Base-by-base conservation (phyloP, 768 basidiomycete genomes). In the Suillus clintonianus region DNA sequence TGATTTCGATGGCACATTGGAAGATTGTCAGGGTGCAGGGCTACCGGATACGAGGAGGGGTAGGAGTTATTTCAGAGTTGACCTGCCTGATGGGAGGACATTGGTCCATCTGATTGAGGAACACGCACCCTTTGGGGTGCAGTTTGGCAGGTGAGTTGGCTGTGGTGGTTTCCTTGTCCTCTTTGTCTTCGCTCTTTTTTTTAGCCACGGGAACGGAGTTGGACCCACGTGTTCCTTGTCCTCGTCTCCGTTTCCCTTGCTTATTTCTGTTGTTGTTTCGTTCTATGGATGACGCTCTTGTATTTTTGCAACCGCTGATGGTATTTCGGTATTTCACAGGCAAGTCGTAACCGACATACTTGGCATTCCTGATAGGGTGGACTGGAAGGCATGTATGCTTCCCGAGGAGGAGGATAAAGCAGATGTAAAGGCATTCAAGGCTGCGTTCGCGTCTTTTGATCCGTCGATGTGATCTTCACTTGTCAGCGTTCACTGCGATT, bases 301-400 rank as follows among this genome's bases (percentile, higher is more conserved):
- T 57, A 57, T 30, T 41, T 41, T 57, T 19, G 24, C 41, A 13
- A 27, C 19, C 27, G 41, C 64, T 63, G 37, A 65, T 19, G 27
- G 57, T 64, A 65, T 69, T 24, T 61, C 42, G 39, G 24, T 30
- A 45, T 56, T 63, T 53, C 17, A 53, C 71, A 98, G 97, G 76
- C 88, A 91, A 75, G 94, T 92, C 17, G 72, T 98, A 50, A 92
- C 90, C 6, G 81, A 85, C 41, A 75, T 98, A n/a, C 71, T 99
- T 61, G 87, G 83, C 17, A 85, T 86, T 61, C 88, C 89, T 1
- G 86, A 94, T 22, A 84, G 97, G 54, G 79, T 91, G 58, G 96
- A 99, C 71, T 99, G 97, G 97, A 97, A 94, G 73, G 85, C 83
- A 1, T 99, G 97, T 72, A 81, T 85, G 69, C 84, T 94, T 66